phyloP scores from a whole-genome alignment of 139 green algal species.

The Coelastrella sp. region DNA sequence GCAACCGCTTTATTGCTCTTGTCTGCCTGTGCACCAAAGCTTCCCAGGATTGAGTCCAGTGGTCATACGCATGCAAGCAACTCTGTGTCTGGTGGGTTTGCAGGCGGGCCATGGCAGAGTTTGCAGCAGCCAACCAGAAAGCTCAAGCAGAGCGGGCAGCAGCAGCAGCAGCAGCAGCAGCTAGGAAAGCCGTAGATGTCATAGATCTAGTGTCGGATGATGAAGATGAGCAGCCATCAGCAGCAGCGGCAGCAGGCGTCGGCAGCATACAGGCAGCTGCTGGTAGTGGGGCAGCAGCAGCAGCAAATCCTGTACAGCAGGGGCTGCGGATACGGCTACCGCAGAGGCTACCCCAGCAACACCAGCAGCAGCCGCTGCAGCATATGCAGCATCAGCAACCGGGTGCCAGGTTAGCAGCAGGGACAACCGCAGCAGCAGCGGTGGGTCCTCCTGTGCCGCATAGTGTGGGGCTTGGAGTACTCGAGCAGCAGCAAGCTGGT shows the following conservation, averaged over 20 bases:
- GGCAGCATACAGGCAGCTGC: neutral
- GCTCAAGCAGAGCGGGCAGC: neutral
- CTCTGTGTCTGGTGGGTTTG: neutral
- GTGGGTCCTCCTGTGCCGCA: too few species aligned
- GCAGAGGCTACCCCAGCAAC: neutral
- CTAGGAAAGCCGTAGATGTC: neutral
- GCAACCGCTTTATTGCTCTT: too few species aligned
- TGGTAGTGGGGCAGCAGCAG: neutral
- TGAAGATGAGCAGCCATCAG: conserved; percentile 6
- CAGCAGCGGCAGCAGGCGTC: conserved; percentile 7
- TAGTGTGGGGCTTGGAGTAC: too few species aligned
- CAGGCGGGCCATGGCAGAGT: neutral
- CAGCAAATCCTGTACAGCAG: neutral
- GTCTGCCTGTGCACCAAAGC: too few species aligned
- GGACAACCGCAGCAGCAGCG: neutral
- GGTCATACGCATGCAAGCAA: too few species aligned
- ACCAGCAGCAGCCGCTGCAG: neutral
- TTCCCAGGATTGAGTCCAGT: too few species aligned
- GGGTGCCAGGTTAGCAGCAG: neutral
- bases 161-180: neutral
- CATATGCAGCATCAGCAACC: conserved; percentile 19
- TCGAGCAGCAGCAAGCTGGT: too few species aligned
- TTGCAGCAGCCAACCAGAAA: neutral
- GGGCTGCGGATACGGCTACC: neutral
- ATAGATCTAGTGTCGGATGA: conserved; percentile 8